Conservation (phyloP, 345 rosid species). For the Salix arbutifolia region DNA sequence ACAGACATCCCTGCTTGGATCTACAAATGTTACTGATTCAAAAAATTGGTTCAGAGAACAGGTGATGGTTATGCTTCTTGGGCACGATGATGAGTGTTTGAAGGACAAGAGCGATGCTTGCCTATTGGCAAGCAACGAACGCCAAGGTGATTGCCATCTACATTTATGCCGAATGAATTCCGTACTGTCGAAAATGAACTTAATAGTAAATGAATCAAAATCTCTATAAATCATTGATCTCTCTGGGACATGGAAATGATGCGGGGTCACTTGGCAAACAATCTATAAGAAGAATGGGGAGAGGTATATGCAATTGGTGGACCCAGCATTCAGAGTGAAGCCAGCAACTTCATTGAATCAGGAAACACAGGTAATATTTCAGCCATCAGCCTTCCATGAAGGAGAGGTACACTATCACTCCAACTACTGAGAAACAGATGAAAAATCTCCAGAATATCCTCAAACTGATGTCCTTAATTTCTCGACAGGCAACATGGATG, state of each 20-base stretch:
- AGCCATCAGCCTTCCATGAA: not conserved
- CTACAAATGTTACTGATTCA: constrained; percentile 55
- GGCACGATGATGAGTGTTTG: constrained; percentile 58
- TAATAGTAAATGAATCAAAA: not conserved
- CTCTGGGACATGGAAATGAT: not conserved
- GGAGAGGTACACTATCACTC: not conserved
- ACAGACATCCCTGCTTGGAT: too few species aligned
- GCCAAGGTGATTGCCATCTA: constrained; percentile 45
- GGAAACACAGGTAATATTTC: not conserved
- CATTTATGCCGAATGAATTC: not conserved
- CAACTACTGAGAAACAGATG: not conserved
- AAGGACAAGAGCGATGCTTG: constrained; percentile 55
- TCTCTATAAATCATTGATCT: not conserved
- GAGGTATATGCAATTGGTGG: constrained; percentile 73
- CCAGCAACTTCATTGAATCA: constrained; percentile 46
- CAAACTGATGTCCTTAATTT: not conserved
- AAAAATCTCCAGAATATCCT: not conserved
- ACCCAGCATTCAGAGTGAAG: constrained; percentile 58
- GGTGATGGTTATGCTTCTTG: constrained; percentile 80
- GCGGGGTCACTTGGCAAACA: constrained; percentile 65
- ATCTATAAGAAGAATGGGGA: constrained; percentile 69
- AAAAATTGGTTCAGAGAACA: constrained; percentile 72
- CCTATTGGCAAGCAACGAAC: constrained; percentile 75
- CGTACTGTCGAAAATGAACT: not conserved
- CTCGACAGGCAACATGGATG: constrained; percentile 52